These are phyloP conservation scores for Sambucus nigra DNA, from an alignment of 129 eudicot species.

Conservation along the genomic window DNA sequence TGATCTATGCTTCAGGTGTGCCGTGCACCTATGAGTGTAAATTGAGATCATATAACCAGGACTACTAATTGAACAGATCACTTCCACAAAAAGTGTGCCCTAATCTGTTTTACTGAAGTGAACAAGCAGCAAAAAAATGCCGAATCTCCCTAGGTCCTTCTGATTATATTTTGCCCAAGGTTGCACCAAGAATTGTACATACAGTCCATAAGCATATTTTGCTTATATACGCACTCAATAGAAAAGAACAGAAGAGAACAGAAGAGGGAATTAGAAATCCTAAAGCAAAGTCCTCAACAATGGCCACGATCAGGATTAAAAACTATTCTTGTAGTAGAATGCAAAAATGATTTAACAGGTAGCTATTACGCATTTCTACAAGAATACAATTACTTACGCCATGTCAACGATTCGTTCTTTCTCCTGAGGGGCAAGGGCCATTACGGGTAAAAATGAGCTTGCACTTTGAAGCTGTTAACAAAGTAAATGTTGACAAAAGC, in stretches of 20 bases:
- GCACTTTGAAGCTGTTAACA: conserved; percentile 78
- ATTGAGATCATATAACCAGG: no score
- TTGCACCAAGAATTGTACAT: no score
- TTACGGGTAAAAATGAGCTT: conserved; percentile 90
- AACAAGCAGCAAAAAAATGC: no score
- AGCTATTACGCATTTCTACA: not conserved
- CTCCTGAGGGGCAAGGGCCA: conserved; percentile 97
- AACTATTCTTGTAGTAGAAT: not conserved
- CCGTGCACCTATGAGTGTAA: no score
- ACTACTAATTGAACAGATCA: no score
- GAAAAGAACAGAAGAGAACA: not conserved
- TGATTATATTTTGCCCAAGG: no score
- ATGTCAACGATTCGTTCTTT: conserved; percentile 79
- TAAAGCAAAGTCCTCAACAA: not conserved
- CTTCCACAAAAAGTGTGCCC: no score
- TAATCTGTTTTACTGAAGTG: no score
- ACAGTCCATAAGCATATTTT: not conserved
- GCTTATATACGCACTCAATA: not conserved
- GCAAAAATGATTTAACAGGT: not conserved
- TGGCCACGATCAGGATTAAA: not conserved
- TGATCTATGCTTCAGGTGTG: no score
- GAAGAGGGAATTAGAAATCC: not conserved
- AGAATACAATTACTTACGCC: conserved; percentile 53
- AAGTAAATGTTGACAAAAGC: conserved; percentile 4
- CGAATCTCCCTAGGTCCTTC: no score